These are phyloP conservation scores for Amaranthus tricolor DNA, from an alignment of 179 eudicot species.

Conservation along the genomic window DNA sequence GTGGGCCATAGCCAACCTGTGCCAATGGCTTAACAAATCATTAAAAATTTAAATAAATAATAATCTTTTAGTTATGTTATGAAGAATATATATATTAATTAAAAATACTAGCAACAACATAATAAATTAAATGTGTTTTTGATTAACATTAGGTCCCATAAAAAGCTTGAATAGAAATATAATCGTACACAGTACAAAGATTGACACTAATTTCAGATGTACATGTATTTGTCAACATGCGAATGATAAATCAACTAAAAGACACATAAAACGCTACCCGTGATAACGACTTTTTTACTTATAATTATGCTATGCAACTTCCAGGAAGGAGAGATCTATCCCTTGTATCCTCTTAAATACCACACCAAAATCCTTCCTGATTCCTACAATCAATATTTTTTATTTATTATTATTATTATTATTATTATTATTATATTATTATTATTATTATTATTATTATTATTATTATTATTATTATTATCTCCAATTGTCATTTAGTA, in stretches of 20 bases:
- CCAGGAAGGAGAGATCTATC: slow-evolving; percentile 35
- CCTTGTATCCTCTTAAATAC: slow-evolving; percentile 21
- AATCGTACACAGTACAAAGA: background rate
- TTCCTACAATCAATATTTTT: too few relatives aligned
- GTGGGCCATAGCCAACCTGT: too few relatives aligned
- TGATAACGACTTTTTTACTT: background rate
- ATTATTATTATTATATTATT: slow-evolving; percentile 12
- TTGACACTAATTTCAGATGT: background rate
- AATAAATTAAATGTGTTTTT: too few relatives aligned
- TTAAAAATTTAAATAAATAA: too few relatives aligned
- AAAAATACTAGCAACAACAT: too few relatives aligned
- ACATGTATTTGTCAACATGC: background rate
- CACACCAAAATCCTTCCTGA: background rate
- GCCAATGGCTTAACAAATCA: too few relatives aligned
- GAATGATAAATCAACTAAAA: background rate
- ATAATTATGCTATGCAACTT: slow-evolving; percentile 40
- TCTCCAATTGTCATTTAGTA: slow-evolving; percentile 4
- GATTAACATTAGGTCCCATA: background rate
- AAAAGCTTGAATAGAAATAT: background rate
- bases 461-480: slow-evolving; percentile 4
- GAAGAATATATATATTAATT: too few relatives aligned
- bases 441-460: background rate
- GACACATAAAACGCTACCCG: background rate
- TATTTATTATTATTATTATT: too few relatives aligned
- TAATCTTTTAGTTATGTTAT: too few relatives aligned